These are phyloP conservation scores for Pezicula radicicola DNA, from an alignment of 2,329 filamentous ascomycete species.

Conservation along the genomic window DNA sequence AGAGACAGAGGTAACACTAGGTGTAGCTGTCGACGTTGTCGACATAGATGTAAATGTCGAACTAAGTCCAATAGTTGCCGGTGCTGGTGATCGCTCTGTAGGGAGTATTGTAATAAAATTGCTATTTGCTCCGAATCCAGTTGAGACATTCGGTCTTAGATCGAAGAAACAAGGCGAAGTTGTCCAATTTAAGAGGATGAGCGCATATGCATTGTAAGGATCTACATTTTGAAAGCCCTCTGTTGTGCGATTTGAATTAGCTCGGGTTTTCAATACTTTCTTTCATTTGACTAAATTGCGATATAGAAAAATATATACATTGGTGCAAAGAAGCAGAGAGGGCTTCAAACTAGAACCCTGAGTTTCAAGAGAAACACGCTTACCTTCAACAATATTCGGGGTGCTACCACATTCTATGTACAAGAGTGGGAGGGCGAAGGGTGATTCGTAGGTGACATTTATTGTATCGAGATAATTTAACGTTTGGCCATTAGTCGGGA, in stretches of 20 bases:
- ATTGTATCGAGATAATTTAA: constrained; percentile 16
- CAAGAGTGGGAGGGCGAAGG: constrained; percentile 10
- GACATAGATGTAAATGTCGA: no score
- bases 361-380: no score
- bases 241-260: neutral
- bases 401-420: constrained; percentile 14
- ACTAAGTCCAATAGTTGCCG: no score
- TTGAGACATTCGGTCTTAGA: constrained; percentile 11
- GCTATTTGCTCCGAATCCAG: constrained; percentile 13
- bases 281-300: no score
- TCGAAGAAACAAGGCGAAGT: constrained; percentile 15
- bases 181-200: constrained; percentile 11
- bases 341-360: no score
- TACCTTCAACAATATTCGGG: neutral
- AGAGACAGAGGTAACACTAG: no score
- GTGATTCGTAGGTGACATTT: constrained; percentile 17
- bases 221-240: constrained; percentile 5
- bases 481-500: constrained; percentile 11
- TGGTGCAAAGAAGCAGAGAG: no score
- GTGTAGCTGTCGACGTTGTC: no score
- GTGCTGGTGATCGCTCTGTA: no score
- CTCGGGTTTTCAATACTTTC: constrained; percentile 1
- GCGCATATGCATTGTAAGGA: constrained; percentile 11
- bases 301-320: no score
- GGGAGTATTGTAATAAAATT: neutral